Evolutionary conservation across 2,329 filamentous ascomycete species (phyloP), one percentile per base, ranked within the genome.

Genomic region (Colletotrichum higginsianum): DNA sequence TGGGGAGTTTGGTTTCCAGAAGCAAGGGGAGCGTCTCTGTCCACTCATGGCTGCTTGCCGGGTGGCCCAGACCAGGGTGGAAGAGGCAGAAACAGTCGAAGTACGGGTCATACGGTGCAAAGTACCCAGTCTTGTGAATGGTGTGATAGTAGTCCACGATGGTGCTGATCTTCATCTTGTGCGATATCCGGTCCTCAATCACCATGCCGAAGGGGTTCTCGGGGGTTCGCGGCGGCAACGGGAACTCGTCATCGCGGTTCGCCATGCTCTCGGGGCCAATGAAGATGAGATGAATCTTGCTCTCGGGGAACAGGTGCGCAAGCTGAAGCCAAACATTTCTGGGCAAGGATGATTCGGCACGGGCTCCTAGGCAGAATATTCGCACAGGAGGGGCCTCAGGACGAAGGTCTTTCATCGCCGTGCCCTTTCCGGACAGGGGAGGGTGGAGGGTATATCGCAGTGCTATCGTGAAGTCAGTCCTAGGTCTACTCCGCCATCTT

Each of bases 71-170:
- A 11, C 97, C 97, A 0, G 97, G 97, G 79, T 99, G 97, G 87
- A 98, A 99, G 62, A 98, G 89, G 78, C 99, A 91, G 79, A 99
- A 98, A 82, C 94, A 96, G 85, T 99, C 96, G 81, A 99, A 98
- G 84, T 99, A 99, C 0, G 96, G 96, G 80, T 99, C 96, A 80
- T 97, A 98, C 0, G 97, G 96, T 69, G 93, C 91, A 84, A 98
- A 99, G 79, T 95, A 89, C 58, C 94, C 93, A 0, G 96, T 93
- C 80, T 95, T 91, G 84, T 99, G 96, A 76, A 99, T 90, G 2
- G 94, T 98, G 83, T 99, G 96, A 85, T 97, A 99, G 84, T 99
- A 98, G 77, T 99, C 96, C 62, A 98, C 96, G 78, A 95, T 98
- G 0, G 97, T 99, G 81, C 93, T 96, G 78, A 99, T 97, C 86